Percentiles rank a stretch among this genome's conserved stretches.
Evolutionary conservation across 139 green algal genomes (phyloP).

Genomic region (Chlamydomonas sphaeroides): DNA sequence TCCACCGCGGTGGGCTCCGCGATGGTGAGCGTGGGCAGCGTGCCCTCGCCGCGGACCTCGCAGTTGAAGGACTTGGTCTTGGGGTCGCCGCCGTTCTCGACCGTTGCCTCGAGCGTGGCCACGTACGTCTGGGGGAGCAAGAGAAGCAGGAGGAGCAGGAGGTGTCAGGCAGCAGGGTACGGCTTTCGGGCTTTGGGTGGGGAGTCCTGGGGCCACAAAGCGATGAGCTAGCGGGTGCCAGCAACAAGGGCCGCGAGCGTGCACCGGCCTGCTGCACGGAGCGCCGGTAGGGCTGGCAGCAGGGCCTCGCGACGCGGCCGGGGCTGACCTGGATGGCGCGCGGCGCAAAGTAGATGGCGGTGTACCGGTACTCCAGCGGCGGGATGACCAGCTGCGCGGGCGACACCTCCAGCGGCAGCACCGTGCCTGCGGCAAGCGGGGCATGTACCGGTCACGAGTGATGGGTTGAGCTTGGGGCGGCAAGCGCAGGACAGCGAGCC

Average conservation of each 20-base stretch:
- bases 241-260: no score
- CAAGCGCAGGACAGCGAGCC: no score
- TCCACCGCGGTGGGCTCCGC: constrained; percentile 61
- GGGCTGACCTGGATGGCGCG: constrained; percentile 73
- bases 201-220: no score
- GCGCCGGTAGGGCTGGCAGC: no score
- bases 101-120: constrained; percentile 73
- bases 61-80: constrained; percentile 75
- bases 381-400: constrained; percentile 71
- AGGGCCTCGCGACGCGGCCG: no score
- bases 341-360: constrained; percentile 67
- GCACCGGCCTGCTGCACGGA: no score
- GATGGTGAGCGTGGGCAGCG: constrained; percentile 72
- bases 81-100: constrained; percentile 72
- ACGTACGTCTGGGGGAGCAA: constrained; percentile 72
- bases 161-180: no score
- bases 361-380: constrained; percentile 64
- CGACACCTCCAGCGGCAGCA: constrained; percentile 73
- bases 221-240: no score
- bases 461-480: no score
- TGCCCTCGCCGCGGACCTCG: constrained; percentile 79
- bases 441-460: no score
- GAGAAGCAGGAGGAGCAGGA: no score
- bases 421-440: neutral
- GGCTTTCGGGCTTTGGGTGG: no score